Percentiles rank a stretch among this genome's conserved stretches.
These are phyloP conservation scores for Botrytis paeoniae DNA, from an alignment of 2,329 filamentous ascomycete genomes.

Conservation along the genomic window DNA sequence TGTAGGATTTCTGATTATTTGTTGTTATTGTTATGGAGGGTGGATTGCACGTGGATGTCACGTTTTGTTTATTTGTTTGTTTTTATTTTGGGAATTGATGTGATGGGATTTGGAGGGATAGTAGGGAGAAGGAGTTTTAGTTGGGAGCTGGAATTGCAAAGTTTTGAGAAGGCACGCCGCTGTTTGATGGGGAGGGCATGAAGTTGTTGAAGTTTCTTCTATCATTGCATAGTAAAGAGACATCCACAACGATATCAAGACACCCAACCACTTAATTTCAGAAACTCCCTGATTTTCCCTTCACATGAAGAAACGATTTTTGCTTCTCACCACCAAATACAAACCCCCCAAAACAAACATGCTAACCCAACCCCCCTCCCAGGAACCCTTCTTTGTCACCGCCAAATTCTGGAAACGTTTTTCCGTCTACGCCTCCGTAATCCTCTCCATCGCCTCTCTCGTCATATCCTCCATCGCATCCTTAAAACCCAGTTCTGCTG, in stretches of 20 bases:
- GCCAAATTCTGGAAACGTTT: slow-evolving; percentile 33
- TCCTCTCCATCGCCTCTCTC: slow-evolving; percentile 24
- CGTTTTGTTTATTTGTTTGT: neutral
- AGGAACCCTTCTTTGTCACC: slow-evolving; percentile 26
- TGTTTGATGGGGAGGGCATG: too few relatives aligned
- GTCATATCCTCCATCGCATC: slow-evolving; percentile 27
- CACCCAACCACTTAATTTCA: neutral
- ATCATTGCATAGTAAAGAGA: neutral
- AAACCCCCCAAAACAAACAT: neutral
- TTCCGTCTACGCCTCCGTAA: slow-evolving; percentile 28
- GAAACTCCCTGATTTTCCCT: too few relatives aligned
- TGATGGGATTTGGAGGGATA: neutral
- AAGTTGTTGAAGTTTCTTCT: too few relatives aligned
- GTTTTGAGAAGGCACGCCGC: neutral
- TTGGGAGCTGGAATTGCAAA: neutral
- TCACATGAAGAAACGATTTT: too few relatives aligned
- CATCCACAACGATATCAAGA: neutral
- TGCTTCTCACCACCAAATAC: fast-evolving
- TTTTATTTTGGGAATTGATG: neutral
- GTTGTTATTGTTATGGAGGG: fast-evolving
- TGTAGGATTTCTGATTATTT: neutral
- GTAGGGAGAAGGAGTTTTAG: fast-evolving
- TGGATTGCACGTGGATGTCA: neutral
- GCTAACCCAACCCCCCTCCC: neutral
- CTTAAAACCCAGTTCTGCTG: slow-evolving; percentile 14